Evolutionary conservation across 1,139 yeast genomes (phyloP), one percentile per base, ranked within the genome.

Genomic region (Komagataea norvegica): DNA sequence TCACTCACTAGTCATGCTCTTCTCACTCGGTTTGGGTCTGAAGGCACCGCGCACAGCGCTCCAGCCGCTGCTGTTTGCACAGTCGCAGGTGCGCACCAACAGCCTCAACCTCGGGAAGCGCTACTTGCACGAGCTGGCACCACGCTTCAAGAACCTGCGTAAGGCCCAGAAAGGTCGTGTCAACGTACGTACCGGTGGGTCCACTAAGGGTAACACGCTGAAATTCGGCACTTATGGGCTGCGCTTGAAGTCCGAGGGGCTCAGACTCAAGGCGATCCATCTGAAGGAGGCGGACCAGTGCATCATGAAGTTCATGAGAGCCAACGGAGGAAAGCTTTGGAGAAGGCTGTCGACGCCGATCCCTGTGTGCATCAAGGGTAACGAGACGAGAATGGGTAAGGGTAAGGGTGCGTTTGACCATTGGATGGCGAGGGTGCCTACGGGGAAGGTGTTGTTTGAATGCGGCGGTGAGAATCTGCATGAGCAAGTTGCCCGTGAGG

Each of bases 301-400:
- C 31, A 72, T 89, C 45, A 78, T 78, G 75, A 75, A 95, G 64
- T 79, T 79, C 44, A 79, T 88, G 57, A 79, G 95, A 61, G 80
- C 85, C 17, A 68, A 78, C 31, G 76, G 79, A 29, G 84, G 85
- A 21, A 68, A 75, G 51, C 68, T 87, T 37, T 79, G 84, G 69
- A 80, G 93, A 48, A 75, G 98, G 55, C 70, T 89, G 46, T 78
- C 81, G 34, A 84, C 96, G 34, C 82, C 85, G 60, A 74, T 87
- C 42, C 93, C 97, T 0, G 95, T 91, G 16, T 89, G 96, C 64
- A 78, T 86, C 42, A 91, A 91, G 67, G 99, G 99, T 68, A 91
- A 93, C 62, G 96, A 91, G 61, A 87, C 96, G 15, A 91, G 99
- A 79, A 91, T 91, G 99, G 99, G 99, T 70, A 91, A 93, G 64